phyloP scores from a whole-genome alignment of 192 early-diverging fungal genomes.

The Dispira simplex region DNA sequence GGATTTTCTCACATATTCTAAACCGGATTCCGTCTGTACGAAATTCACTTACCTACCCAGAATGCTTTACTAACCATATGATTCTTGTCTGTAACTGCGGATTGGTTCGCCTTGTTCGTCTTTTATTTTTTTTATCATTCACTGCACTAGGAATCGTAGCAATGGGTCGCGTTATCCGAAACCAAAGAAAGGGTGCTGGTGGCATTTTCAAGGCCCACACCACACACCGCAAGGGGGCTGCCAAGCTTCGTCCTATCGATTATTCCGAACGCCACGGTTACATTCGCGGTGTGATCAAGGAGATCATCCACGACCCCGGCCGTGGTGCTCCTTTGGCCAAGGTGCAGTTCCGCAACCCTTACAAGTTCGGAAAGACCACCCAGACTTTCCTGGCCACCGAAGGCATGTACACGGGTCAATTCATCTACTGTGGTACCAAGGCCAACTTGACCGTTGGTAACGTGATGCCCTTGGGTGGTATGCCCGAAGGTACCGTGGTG shows the following conservation, averaged over 20 bases:
- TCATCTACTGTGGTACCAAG: conserved; percentile 98
- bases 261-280: conserved; percentile 96
- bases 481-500: conserved; percentile 98
- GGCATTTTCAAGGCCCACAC: conserved; percentile 97
- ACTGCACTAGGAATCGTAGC: too few relatives aligned
- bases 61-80: too few relatives aligned
- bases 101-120: too few relatives aligned
- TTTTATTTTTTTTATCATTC: too few relatives aligned
- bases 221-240: conserved; percentile 86
- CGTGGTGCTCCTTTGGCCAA: conserved; percentile 93
- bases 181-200: conserved; percentile 98
- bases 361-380: conserved; percentile 75
- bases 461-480: conserved; percentile 77
- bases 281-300: conserved; percentile 94
- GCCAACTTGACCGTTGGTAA: conserved; percentile 85
- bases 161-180: conserved; percentile 99
- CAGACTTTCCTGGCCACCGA: conserved; percentile 96
- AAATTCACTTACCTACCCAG: too few relatives aligned
- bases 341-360: conserved; percentile 63
- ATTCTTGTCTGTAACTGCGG: too few relatives aligned
- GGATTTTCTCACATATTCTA: too few relatives aligned
- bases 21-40: too few relatives aligned
- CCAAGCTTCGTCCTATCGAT: conserved; percentile 88
- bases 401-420: conserved; percentile 99
- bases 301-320: conserved; percentile 97